Percentiles rank a stretch among this genome's conserved stretches.
Conservation (phyloP, 495 filamentous ascomycete genomes). For the Daldinia caldariorum region DNA sequence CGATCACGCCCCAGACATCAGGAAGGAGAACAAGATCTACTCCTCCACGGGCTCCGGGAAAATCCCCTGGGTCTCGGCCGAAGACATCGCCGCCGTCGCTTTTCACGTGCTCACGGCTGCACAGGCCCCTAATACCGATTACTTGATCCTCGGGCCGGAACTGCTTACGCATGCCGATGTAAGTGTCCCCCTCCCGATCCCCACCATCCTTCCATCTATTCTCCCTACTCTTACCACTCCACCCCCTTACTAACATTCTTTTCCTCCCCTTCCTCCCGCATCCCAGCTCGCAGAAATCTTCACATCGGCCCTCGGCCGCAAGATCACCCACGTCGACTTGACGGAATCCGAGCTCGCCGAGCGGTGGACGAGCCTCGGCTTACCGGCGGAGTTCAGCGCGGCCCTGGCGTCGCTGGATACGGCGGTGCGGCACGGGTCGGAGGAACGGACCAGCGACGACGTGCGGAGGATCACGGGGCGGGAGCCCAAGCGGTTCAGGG, state of each 20-base stretch:
- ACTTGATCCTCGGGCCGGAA: slow-evolving; percentile 58
- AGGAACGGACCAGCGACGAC: slow-evolving; percentile 54
- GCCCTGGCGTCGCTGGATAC: slow-evolving; percentile 53
- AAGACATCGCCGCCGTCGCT: slow-evolving; percentile 61
- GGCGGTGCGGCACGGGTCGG: slow-evolving; percentile 48
- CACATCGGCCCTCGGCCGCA: slow-evolving; percentile 50
- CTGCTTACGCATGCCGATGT: slow-evolving; percentile 59
- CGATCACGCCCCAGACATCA: slow-evolving; percentile 52
- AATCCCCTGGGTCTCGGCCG: slow-evolving; percentile 58
- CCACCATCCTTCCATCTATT: no score
- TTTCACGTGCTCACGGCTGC: slow-evolving; percentile 53
- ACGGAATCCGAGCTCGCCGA: slow-evolving; percentile 45
- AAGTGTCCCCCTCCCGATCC: slow-evolving; percentile 16
- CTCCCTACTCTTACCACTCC: not conserved
- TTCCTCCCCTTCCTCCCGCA: no score
- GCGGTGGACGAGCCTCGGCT: slow-evolving; percentile 39
- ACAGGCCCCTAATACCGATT: slow-evolving; percentile 56
- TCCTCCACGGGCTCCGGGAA: slow-evolving; percentile 56
- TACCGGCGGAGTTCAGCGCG: slow-evolving; percentile 49
- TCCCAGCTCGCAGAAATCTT: slow-evolving; percentile 56
- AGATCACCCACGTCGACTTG: slow-evolving; percentile 59
- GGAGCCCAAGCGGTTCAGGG: slow-evolving; percentile 47
- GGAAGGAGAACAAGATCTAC: slow-evolving; percentile 55
- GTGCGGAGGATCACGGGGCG: slow-evolving; percentile 51
- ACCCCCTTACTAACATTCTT: not conserved